A percentile compares a stretch with the other conserved stretches of the same genome.
These are phyloP conservation scores for Pyrenula massariospora DNA, from an alignment of 495 filamentous ascomycete genomes.

Conservation along the genomic window DNA sequence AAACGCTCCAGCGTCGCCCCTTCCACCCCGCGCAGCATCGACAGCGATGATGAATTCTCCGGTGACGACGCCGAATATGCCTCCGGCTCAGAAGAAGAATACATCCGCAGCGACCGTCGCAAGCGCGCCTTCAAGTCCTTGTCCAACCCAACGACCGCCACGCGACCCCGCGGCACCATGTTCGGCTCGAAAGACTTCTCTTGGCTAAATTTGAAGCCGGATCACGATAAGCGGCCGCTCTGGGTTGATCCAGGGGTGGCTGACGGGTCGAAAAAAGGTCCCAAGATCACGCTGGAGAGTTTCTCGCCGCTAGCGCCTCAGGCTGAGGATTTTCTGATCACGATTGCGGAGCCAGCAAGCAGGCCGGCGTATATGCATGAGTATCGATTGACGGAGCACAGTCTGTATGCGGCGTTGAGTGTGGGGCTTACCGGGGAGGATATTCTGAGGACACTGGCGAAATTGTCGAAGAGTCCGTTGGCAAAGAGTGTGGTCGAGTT, in stretches of 20 bases:
- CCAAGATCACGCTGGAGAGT: constrained; percentile 83
- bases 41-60: constrained; percentile 61
- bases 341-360: constrained; percentile 86
- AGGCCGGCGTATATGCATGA: constrained; percentile 84
- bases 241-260: constrained; percentile 66
- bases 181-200: constrained; percentile 71
- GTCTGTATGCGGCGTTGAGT: constrained; percentile 88
- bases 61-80: constrained; percentile 37
- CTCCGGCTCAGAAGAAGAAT: constrained; percentile 40
- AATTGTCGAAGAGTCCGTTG: constrained; percentile 75
- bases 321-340: constrained; percentile 89
- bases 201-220: constrained; percentile 67
- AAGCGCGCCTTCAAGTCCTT: constrained; percentile 51
- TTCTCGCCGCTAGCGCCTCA: constrained; percentile 76
- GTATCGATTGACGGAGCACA: constrained; percentile 83
- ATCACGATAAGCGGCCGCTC: constrained; percentile 78
- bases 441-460: constrained; percentile 78
- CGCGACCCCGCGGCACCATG: constrained; percentile 30
- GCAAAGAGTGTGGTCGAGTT: constrained; percentile 67
- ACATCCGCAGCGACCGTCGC: constrained; percentile 44
- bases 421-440: constrained; percentile 79
- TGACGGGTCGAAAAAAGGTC: constrained; percentile 36
- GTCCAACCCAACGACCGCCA: constrained; percentile 23
- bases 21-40: constrained; percentile 51
- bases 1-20: constrained; percentile 58